phyloP scores from a whole-genome alignment of 106 monocot species.

The Triglochin maritima region DNA sequence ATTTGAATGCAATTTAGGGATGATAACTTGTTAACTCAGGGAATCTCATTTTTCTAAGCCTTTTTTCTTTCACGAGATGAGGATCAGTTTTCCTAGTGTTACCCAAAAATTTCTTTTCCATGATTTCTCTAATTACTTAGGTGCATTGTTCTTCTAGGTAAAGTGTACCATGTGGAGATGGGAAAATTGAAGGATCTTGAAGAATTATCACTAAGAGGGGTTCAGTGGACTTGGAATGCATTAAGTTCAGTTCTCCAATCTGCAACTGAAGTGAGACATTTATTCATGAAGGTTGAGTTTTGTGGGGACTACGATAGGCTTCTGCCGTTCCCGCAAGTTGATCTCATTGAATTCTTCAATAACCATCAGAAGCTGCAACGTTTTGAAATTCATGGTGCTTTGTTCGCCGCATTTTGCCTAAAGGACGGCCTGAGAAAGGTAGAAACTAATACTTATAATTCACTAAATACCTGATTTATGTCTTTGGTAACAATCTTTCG shows the following conservation, averaged over 20 bases:
- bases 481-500: background rate
- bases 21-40: too few species aligned
- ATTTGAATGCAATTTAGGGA: too few species aligned
- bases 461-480: background rate
- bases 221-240: slow-evolving; percentile 90
- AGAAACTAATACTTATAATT: slow-evolving; percentile 7
- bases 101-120: too few species aligned
- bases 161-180: slow-evolving; percentile 53
- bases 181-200: slow-evolving; percentile 59
- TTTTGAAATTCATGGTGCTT: slow-evolving; percentile 93
- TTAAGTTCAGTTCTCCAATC: slow-evolving; percentile 46
- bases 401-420: slow-evolving; percentile 89
- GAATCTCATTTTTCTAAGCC: too few species aligned
- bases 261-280: slow-evolving; percentile 64
- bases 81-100: too few species aligned
- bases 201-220: slow-evolving; percentile 50
- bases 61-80: too few species aligned
- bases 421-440: slow-evolving; percentile 77
- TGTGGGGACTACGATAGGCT: slow-evolving; percentile 65
- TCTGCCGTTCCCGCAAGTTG: slow-evolving; percentile 68
- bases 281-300: slow-evolving; percentile 92
- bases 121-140: too few species aligned
- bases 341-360: slow-evolving; percentile 79
- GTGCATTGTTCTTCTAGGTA: slow-evolving; percentile 26
- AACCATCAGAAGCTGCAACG: slow-evolving; percentile 52